These are phyloP conservation scores for Sphaerobolus stellatus DNA, from an alignment of 1,284 basidiomycete species.

Conservation along the genomic window DNA sequence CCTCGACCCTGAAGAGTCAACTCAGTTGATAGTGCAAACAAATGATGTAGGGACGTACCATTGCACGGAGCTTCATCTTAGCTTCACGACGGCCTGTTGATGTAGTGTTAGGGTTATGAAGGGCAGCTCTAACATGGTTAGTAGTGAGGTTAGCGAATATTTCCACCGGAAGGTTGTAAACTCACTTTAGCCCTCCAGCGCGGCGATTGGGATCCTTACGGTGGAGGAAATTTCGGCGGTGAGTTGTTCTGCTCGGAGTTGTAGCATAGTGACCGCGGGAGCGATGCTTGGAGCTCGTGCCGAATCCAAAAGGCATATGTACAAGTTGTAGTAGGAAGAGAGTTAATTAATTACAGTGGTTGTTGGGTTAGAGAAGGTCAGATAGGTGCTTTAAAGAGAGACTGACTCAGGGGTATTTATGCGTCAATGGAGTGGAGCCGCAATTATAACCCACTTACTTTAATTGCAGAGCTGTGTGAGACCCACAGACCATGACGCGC, in stretches of 20 bases:
- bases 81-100: constrained; percentile 43
- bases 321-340: no score
- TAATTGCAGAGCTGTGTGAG: no score
- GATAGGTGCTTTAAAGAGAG: no score
- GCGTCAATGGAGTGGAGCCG: no score
- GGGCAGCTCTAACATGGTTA: constrained; percentile 33
- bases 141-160: not conserved
- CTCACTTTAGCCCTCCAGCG: constrained; percentile 49
- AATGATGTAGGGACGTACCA: constrained; percentile 34
- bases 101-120: constrained; percentile 51
- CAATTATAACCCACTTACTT: no score
- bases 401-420: no score
- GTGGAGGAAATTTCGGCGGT: constrained; percentile 32
- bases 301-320: no score
- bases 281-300: not conserved
- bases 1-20: constrained; percentile 16
- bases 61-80: constrained; percentile 43
- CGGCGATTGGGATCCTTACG: constrained; percentile 45
- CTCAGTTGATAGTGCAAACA: not conserved
- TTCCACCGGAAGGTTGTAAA: constrained; percentile 8
- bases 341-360: no score
- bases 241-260: constrained; percentile 19
- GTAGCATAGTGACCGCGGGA: constrained; percentile 15
- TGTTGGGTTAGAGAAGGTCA: no score
- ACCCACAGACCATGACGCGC: not conserved